Base-by-base conservation (phyloP, 2,329 filamentous ascomycete species). In the Aspergillus amoenus region DNA sequence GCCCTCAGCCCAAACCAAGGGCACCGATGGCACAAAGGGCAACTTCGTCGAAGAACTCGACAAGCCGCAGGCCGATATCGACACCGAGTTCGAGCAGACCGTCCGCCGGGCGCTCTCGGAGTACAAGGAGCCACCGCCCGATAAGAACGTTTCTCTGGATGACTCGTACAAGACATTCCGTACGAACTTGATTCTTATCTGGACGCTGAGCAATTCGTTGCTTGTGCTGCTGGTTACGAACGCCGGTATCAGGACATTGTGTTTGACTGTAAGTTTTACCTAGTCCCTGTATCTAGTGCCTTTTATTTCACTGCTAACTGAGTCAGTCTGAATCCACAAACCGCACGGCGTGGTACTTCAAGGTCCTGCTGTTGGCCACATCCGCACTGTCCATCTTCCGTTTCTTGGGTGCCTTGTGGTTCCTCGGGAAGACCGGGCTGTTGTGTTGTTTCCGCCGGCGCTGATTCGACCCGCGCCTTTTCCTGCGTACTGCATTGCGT, bases 91-190 rank as follows among this genome's bases (percentile, higher is more conserved):
- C 68, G 93, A 97, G 78, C 84, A 90, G 65, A 97, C 93, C 0
- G 94, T 99, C 64, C 94, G 95, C 80, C 91, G 94, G 69, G 94
- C 93, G 30, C 81, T 99, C 57, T 87, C 88, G 55, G 92, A 93
- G 3, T 96, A 87, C 76, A 85, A 92, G 63, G 82, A 90, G 52
- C 88, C 84, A 3, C 84, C 87, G 54, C 90, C 95, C 74, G 78
- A 85, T 42, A 91, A 94, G 68, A 87, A 88, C 76, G 95, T 93
- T 80, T 90, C 91, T 12, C 83, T 97, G 52, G 93, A 99, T 69
- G 94, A 99, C 74, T 96, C 91, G 22, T 99, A 99, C 87, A 97
- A 97, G 83, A 93, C 91, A 79, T 99, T 99, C 93, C 86, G 94
- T 82, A 99, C 94, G 30, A 91, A 92, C 69, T 83, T 99, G 62